Evolutionary conservation across 1,284 basidiomycete genomes (phyloP).

Genomic region (Lentinula novae-zelandiae): DNA sequence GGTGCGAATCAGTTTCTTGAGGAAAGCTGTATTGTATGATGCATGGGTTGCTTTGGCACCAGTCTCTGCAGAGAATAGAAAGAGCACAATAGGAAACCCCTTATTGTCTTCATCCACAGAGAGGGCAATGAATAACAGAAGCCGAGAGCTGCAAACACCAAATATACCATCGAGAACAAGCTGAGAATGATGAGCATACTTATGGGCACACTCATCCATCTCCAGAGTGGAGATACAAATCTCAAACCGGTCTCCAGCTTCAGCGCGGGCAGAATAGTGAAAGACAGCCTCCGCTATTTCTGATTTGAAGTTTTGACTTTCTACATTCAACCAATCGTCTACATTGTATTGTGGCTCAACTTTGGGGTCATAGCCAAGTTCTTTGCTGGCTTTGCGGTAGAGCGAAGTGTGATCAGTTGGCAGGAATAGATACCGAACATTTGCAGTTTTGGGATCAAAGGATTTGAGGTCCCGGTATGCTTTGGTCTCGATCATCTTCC

Average conservation of each 20-base stretch:
- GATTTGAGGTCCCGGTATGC: background rate
- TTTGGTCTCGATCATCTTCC: background rate
- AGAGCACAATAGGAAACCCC: constrained; percentile 30
- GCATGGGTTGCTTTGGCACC: constrained; percentile 28
- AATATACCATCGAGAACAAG: constrained; percentile 37
- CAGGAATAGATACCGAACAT: constrained; percentile 2
- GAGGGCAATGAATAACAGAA: constrained; percentile 35
- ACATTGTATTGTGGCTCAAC: constrained; percentile 6
- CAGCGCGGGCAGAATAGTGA: constrained; percentile 19
- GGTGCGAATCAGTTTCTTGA: constrained; percentile 24
- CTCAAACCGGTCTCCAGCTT: constrained; percentile 21
- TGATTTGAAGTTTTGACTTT: background rate
- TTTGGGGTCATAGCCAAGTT: background rate
- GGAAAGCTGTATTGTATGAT: constrained; percentile 30
- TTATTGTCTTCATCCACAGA: constrained; percentile 25
- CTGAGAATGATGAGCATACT: constrained; percentile 27
- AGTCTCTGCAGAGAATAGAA: constrained; percentile 34
- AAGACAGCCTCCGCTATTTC: constrained; percentile 20
- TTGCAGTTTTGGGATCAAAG: background rate
- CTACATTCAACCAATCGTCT: background rate
- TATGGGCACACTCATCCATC: constrained; percentile 32
- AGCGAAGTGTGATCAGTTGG: background rate
- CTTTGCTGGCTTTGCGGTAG: background rate
- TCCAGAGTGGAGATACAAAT: constrained; percentile 25
- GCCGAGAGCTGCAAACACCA: constrained; percentile 26